phyloP scores from a whole-genome alignment of 495 filamentous ascomycete genomes.

The Gamarada debralockiae region DNA sequence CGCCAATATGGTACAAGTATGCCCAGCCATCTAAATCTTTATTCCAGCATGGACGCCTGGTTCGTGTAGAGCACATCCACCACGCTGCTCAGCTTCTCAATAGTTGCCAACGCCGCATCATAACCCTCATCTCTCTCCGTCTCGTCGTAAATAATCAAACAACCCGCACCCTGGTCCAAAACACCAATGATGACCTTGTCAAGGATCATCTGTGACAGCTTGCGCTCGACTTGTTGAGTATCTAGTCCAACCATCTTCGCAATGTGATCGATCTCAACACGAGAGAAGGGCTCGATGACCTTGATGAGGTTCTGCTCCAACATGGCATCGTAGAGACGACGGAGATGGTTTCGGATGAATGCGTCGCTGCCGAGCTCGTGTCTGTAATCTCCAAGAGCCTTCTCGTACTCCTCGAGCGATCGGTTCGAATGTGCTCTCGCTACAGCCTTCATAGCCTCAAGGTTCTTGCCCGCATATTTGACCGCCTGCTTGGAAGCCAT shows the following conservation, averaged over 20 bases:
- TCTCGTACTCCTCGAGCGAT: conserved; percentile 93
- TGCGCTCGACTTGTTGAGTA: conserved; percentile 94
- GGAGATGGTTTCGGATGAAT: conserved; percentile 94
- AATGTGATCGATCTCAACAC: conserved; percentile 94
- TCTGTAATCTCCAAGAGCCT: conserved; percentile 80
- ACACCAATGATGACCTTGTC: conserved; percentile 98
- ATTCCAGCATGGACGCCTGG: conserved; percentile 94
- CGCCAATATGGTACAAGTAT: conserved; percentile 20
- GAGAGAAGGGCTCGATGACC: conserved; percentile 96
- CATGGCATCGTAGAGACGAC: conserved; percentile 94
- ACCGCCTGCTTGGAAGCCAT: conserved; percentile 92
- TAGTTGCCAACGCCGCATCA: conserved; percentile 89
- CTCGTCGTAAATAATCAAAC: conserved; percentile 96
- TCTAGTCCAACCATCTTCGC: conserved; percentile 96
- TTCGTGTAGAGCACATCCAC: conserved; percentile 97
- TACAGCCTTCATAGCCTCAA: conserved; percentile 98
- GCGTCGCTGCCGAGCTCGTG: conserved; percentile 88
- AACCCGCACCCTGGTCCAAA: conserved; percentile 94
- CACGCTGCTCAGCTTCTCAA: conserved; percentile 95
- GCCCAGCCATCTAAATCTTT: conserved; percentile 18
- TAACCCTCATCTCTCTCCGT: conserved; percentile 88
- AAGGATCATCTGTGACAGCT: conserved; percentile 97
- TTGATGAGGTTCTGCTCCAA: conserved; percentile 98
- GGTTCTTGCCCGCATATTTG: conserved; percentile 88
- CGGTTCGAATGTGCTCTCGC: conserved; percentile 93